Evolutionary conservation across 441 rosid genomes (phyloP).

Genomic region (Biscutella laevigata): DNA sequence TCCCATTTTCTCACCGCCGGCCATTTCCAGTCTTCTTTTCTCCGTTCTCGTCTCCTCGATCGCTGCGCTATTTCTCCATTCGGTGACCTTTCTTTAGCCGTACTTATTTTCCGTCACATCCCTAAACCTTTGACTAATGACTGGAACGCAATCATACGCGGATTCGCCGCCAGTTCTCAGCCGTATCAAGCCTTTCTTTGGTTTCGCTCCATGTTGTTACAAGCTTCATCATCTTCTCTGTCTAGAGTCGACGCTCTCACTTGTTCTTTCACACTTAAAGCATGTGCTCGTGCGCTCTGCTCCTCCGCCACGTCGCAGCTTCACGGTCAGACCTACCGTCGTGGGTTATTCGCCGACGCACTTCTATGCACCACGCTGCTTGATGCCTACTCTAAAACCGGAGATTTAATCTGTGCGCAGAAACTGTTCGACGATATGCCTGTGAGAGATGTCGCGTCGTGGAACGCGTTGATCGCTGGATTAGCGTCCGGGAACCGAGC

Average conservation of each 20-base stretch:
- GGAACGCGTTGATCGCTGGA: slow-evolving; percentile 82
- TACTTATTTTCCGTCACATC: slow-evolving; percentile 40
- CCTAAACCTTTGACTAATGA: slow-evolving; percentile 66
- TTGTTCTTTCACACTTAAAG: slow-evolving; percentile 70
- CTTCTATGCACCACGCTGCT: slow-evolving; percentile 66
- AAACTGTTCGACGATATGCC: slow-evolving; percentile 70
- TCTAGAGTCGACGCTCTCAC: slow-evolving; percentile 61
- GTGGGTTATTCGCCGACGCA: slow-evolving; percentile 56
- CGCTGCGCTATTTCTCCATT: slow-evolving; percentile 49
- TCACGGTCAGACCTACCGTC: slow-evolving; percentile 42
- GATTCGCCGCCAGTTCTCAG: slow-evolving; percentile 43
- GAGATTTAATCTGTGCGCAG: slow-evolving; percentile 38
- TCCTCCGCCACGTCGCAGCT: slow-evolving; percentile 40
- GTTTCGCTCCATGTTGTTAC: slow-evolving; percentile 44
- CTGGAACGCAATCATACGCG: slow-evolving; percentile 78
- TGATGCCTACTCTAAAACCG: slow-evolving; percentile 58
- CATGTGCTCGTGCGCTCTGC: slow-evolving; percentile 61
- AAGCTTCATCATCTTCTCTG: slow-evolving; percentile 23
- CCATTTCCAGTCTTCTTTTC: slow-evolving; percentile 35
- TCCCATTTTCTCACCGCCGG: slow-evolving; percentile 52
- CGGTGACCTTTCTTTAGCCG: slow-evolving; percentile 51
- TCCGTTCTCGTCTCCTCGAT: slow-evolving; percentile 70
- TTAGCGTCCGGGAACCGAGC: slow-evolving; percentile 57
- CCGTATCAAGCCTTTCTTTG: slow-evolving; percentile 49
- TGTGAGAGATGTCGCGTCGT: slow-evolving; percentile 55